These are phyloP conservation scores for Fusarium piperis DNA, from an alignment of 2,329 filamentous ascomycete genomes.

Conservation along the genomic window DNA sequence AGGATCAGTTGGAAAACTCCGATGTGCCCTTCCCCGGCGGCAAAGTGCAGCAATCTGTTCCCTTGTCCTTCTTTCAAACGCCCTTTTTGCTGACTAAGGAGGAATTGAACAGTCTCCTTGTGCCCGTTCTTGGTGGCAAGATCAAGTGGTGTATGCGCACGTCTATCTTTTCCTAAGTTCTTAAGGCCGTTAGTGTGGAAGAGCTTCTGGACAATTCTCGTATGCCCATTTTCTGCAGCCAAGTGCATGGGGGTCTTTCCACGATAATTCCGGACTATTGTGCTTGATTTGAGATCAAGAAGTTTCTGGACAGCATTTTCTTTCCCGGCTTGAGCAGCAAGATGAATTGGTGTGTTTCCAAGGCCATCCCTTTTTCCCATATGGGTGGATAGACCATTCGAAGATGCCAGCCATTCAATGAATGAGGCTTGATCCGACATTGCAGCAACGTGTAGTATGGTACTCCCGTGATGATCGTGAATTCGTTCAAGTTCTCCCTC, in stretches of 20 bases:
- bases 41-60: too few relatives aligned
- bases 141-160: too few relatives aligned
- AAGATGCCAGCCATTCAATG: not conserved
- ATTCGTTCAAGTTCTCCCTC: not conserved
- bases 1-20: too few relatives aligned
- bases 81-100: too few relatives aligned
- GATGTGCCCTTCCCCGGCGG: too few relatives aligned
- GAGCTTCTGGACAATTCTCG: not conserved
- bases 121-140: too few relatives aligned
- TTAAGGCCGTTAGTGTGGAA: not conserved
- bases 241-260: not conserved
- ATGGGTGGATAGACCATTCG: not conserved
- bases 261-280: rapidly evolving
- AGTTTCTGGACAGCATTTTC: not conserved
- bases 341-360: not conserved
- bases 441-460: not conserved
- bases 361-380: not conserved
- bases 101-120: too few relatives aligned
- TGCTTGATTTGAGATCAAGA: not conserved
- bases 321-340: not conserved
- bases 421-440: not conserved
- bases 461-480: not conserved
- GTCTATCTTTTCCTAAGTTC: too few relatives aligned
- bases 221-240: not conserved
- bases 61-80: too few relatives aligned